phyloP scores from a whole-genome alignment of 768 basidiomycete genomes.

The Lepiota venenata region DNA sequence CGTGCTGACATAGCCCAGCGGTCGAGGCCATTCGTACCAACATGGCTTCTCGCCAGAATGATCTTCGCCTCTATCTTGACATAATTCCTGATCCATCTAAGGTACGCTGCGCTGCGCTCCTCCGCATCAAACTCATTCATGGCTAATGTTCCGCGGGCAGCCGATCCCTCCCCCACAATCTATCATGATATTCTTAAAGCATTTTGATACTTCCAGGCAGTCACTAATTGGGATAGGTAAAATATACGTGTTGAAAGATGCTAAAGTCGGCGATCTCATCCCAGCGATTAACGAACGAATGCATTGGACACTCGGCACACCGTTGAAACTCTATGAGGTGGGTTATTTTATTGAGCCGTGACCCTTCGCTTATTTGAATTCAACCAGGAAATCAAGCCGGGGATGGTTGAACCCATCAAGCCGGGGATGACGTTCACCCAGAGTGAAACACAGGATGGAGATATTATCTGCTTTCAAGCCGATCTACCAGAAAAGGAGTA shows the following conservation, averaged over 20 bases:
- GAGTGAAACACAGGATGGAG: conserved; percentile 98
- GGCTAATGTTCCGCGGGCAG: conserved; percentile 27
- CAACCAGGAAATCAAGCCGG: conserved; percentile 94
- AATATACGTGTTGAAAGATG: conserved; percentile 79
- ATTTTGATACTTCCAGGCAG: conserved; percentile 95
- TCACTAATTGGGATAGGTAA: conserved; percentile 84
- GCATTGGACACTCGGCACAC: conserved; percentile 93
- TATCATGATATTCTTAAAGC: conserved; percentile 98
- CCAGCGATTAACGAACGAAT: conserved; percentile 89
- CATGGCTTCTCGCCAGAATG: conserved; percentile 94
- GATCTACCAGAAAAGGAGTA: conserved; percentile 94
- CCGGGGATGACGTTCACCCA: conserved; percentile 90
- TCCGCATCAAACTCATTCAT: not conserved
- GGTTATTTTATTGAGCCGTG: conserved; percentile 7
- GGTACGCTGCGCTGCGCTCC: conserved; percentile 33
- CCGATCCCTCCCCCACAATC: conserved; percentile 74
- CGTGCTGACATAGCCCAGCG: conserved; percentile 40
- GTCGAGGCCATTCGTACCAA: conserved; percentile 96
- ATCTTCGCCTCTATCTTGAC: conserved; percentile 93
- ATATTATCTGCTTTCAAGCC: conserved; percentile 98
- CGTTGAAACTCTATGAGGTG: conserved; percentile 92
- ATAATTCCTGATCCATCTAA: conserved; percentile 78
- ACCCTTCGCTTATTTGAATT: not conserved
- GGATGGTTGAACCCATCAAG: conserved; percentile 99
- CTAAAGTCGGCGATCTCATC: conserved; percentile 84